Percentiles rank a stretch among this genome's conserved stretches.
These are phyloP conservation scores for Aureobasidium sp. DNA, from an alignment of 2,329 filamentous ascomycete species.

Conservation along the genomic window DNA sequence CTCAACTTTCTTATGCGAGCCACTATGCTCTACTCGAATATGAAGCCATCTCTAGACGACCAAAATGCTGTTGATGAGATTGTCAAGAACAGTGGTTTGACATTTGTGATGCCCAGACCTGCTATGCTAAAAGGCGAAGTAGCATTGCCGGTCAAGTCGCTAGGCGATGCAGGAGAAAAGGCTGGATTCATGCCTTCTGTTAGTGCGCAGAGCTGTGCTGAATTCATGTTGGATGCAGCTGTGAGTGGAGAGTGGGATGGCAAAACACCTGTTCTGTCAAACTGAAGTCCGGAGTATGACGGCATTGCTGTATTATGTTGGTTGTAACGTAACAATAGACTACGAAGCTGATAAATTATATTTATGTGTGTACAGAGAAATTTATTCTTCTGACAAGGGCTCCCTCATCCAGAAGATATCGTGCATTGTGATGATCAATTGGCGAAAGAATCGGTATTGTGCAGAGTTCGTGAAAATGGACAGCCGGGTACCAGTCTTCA, in stretches of 20 bases:
- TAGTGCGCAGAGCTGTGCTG: constrained; percentile 36
- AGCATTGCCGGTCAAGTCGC: constrained; percentile 31
- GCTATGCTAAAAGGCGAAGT: constrained; percentile 36
- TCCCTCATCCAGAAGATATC: too few species aligned
- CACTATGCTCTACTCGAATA: constrained; percentile 41
- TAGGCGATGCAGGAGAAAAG: constrained; percentile 36
- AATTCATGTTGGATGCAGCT: constrained; percentile 39
- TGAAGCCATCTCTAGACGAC: constrained; percentile 41
- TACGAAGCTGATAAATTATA: too few species aligned
- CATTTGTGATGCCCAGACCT: constrained; percentile 40
- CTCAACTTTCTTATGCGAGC: constrained; percentile 37
- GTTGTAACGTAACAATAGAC: too few species aligned
- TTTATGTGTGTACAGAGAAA: too few species aligned
- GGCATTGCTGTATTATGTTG: too few species aligned
- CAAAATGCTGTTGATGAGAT: constrained; percentile 41
- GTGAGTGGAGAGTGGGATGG: constrained; percentile 38
- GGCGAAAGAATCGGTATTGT: too few species aligned
- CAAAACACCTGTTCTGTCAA: constrained; percentile 41
- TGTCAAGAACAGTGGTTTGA: constrained; percentile 30
- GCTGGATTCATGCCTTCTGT: constrained; percentile 34
- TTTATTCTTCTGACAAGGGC: too few species aligned
- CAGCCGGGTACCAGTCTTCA: too few species aligned
- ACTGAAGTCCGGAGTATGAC: background rate
- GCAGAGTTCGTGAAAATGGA: too few species aligned
- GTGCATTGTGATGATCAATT: too few species aligned